Base-by-base conservation (phyloP, 2,329 filamentous ascomycete species). In the Pseudocercospora cruenta region DNA sequence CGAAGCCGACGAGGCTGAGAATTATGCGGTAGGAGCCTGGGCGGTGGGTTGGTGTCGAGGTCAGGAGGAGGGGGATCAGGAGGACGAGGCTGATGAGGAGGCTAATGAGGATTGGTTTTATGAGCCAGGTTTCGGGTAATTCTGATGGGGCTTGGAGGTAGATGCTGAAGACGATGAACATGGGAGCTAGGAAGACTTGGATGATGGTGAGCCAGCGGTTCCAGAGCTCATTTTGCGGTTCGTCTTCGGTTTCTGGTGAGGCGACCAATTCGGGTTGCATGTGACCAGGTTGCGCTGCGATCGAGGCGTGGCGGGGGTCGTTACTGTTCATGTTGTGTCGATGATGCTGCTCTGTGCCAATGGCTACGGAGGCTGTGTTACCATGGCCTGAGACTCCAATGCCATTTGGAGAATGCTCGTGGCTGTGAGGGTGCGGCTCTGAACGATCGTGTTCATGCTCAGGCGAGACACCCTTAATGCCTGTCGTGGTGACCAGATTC, bases 161-260 rank as follows among this genome's bases (percentile, higher is more conserved):
- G 21, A 93, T 78, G 31, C 97, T 88, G 19, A 93, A 77, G 1
- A 91, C 86, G 53, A 94, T 87, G 78, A 98, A 97, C 22, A 95
- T 79, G 0, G 95, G 95, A 0, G 94, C 93, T 0, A 91, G 92
- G 76, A 97, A 93, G 58, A 95, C 85, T 74, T 99, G 96, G 9
- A 95, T 79, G 12, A 89, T 87, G 12, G 96, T 86, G 3, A 99
- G 87, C 94, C 95, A 99, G 60, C 93, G 87, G 74, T 94, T 96
- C 94, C 95, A 98, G 31, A 88, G 67, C 49, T 75, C 70, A 16
- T 26, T 39, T 21, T 43, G 68, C 12, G 60, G 60, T 31, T 39
- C 51, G 4, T 68, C 60, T 43, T 67, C 60, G 60, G 58, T 2
- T 59, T 65, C 14, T 43, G 68, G 36, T 12, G 58, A 22, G 19